Conservation (phyloP, 306 rosid species). For the Glycyrrhiza uralensis region DNA sequence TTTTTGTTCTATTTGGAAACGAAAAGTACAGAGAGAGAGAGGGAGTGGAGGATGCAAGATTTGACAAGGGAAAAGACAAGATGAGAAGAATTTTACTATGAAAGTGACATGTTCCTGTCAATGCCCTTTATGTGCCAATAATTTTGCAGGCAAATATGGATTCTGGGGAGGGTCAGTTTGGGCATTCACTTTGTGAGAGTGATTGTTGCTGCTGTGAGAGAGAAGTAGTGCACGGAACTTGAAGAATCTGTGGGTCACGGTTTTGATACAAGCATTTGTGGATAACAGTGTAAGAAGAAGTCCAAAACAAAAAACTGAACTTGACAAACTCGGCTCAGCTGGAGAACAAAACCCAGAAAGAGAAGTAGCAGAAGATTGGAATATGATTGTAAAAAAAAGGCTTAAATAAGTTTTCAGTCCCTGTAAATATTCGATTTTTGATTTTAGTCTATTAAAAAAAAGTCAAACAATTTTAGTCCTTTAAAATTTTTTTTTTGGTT, state of each 20-base stretch:
- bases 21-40: neutral
- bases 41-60: conserved; percentile 19
- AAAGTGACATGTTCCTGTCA: conserved; percentile 18
- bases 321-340: neutral
- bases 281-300: neutral
- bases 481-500: too few species aligned
- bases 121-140: neutral
- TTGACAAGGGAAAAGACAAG: conserved; percentile 26
- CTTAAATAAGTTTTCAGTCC: too few species aligned
- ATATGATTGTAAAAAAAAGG: too few species aligned
- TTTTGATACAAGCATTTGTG: conserved; percentile 31
- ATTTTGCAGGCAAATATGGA: neutral
- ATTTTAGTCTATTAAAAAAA: neutral
- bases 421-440: too few species aligned
- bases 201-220: neutral
- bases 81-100: neutral
- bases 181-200: conserved; percentile 7
- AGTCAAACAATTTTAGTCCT: too few species aligned
- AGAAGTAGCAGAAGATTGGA: neutral
- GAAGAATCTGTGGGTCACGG: conserved; percentile 50
- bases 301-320: neutral
- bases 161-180: conserved; percentile 31
- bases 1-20: neutral
- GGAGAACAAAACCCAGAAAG: neutral
- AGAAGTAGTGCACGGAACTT: conserved; percentile 50